Conservation (phyloP, 331 rosid genomes). For the Dryas integrifolia region DNA sequence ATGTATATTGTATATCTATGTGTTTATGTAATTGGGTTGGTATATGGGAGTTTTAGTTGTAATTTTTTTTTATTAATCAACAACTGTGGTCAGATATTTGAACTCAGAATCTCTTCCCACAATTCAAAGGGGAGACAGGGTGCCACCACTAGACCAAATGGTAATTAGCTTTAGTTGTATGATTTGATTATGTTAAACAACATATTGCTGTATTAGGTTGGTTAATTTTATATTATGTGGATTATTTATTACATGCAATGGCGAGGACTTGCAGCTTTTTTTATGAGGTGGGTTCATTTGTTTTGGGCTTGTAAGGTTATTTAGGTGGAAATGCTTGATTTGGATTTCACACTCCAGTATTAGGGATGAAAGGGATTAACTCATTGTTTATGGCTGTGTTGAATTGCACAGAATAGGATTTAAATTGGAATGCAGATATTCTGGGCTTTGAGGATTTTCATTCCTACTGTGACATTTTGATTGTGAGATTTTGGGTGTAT, state of each 20-base stretch:
- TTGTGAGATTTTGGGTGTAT: no score
- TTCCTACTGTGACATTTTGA: not conserved
- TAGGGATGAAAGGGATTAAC: not conserved
- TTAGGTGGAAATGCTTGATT: not conserved
- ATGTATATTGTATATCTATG: not conserved
- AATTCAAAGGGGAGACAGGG: no score
- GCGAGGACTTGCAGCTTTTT: not conserved
- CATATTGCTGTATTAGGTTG: no score
- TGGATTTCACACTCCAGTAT: not conserved
- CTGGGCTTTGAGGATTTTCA: not conserved
- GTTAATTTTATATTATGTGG: no score
- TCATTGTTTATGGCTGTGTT: not conserved
- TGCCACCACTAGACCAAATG: no score
- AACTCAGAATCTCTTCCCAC: no score
- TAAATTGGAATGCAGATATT: not conserved
- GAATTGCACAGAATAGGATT: not conserved
- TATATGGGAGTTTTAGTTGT: not conserved
- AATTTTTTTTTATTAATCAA: no score
- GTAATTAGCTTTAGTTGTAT: no score
- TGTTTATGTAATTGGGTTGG: not conserved
- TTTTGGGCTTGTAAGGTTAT: not conserved
- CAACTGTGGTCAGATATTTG: no score
- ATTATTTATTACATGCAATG: not conserved
- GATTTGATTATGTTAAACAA: no score
- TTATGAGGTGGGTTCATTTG: not conserved